Evolutionary conservation across 805 yeast genomes (phyloP).

Genomic region (Cyberlindnera americana): DNA sequence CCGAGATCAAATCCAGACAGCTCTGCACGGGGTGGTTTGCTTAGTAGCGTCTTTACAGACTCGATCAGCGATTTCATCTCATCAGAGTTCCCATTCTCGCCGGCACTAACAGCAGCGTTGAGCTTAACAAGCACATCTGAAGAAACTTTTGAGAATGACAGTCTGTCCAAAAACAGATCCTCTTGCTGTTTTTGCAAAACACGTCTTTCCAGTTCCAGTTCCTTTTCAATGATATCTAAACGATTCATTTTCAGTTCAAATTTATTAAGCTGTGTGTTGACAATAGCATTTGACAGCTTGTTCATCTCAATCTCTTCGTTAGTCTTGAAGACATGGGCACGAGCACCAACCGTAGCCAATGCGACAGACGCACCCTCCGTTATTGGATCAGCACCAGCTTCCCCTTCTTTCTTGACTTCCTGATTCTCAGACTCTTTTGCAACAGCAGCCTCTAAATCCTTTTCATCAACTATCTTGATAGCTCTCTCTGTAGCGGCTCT

Average conservation of each 20-base stretch:
- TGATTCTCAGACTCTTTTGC: slow-evolving; percentile 20
- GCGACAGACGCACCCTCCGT: slow-evolving; percentile 16
- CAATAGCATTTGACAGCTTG: slow-evolving; percentile 50
- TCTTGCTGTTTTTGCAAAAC: slow-evolving; percentile 59
- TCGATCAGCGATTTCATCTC: slow-evolving; percentile 15
- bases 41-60: slow-evolving; percentile 27
- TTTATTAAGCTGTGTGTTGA: slow-evolving; percentile 60
- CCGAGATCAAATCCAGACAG: slow-evolving; percentile 26
- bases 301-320: slow-evolving; percentile 79
- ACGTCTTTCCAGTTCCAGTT: slow-evolving; percentile 62
- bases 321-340: slow-evolving; percentile 74
- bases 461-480: slow-evolving; percentile 31
- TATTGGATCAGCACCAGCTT: slow-evolving; percentile 27
- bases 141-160: slow-evolving; percentile 62
- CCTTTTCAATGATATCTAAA: slow-evolving; percentile 58
- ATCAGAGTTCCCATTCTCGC: slow-evolving; percentile 3
- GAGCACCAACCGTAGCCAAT: slow-evolving; percentile 49
- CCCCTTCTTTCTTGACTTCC: slow-evolving; percentile 26
- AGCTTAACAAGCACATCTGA: slow-evolving; percentile 45
- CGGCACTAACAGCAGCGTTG: slow-evolving; percentile 22
- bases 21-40: slow-evolving; percentile 30
- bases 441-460: slow-evolving; percentile 19
- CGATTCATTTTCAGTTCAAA: slow-evolving; percentile 60
- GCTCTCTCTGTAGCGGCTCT: slow-evolving; percentile 74
- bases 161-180: slow-evolving; percentile 60